Evolutionary conservation across 768 basidiomycete genomes (phyloP), one percentile per base, ranked within the genome.

Genomic region (Boletus vinaceobasis): DNA sequence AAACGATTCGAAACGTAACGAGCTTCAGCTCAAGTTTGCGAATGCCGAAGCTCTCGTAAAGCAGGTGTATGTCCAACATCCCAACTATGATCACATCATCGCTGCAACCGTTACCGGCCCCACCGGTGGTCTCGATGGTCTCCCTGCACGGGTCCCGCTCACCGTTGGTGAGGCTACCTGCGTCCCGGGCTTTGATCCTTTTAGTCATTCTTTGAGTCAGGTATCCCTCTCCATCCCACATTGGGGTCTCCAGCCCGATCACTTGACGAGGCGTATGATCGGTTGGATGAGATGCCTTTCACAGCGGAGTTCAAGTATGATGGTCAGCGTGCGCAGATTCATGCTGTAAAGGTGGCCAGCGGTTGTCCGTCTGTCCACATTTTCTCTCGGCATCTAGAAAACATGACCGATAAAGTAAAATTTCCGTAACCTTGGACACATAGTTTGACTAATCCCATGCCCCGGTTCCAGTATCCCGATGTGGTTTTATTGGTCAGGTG

Each of bases 231-330:
- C 29, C 86, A 86, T 62, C 92, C 92, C 7, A 89, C 92, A 60
- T 78, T 97, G 17, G 94, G 94, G 11, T 88, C 88, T 7, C 93
- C 93, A 36, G 86, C 83, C 42, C 84, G 92, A 27, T 93, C 92
- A 26, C 74, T 97, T 39, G 78, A 85, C 38, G 90, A 93, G 60
- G 83, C 95, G n/a, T 93, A 90, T 64, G 79, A 83, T 43, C 78
- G 85, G 7, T 73, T 93, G 19, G 80, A 79, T 21, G 75, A 78
- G 32, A 73, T 83, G 32, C 79, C 85, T 10, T 97, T 94, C 71
- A 78, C 82, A 15, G 88, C 91, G 32, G 94, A 97, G 73, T 90
- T 89, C 67, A 97, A 96, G 71, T 90, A 94, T 63, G 94, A 97
- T 62, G 94, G 88, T 19, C 88, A 91, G 64, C 80, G 88, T 46